Percentiles rank a stretch among this genome's conserved stretches.
These are phyloP conservation scores for Fistulina hepatica DNA, from an alignment of 1,284 basidiomycete species.

Conservation along the genomic window DNA sequence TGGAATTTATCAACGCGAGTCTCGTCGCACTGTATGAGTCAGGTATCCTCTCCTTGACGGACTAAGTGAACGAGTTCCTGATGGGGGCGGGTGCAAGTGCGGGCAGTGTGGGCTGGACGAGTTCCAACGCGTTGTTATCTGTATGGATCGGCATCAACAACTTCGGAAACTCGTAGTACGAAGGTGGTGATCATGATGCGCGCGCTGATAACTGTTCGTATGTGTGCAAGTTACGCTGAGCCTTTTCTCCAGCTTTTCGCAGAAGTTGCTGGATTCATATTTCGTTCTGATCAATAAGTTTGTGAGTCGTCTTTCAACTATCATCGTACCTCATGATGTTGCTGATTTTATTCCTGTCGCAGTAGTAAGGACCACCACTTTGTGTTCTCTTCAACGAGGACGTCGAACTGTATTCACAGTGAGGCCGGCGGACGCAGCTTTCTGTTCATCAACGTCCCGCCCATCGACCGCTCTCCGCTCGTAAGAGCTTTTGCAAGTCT, in stretches of 20 bases:
- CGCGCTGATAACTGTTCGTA: constrained; percentile 20
- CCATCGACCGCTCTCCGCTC: constrained; percentile 19
- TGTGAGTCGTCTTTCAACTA: constrained; percentile 24
- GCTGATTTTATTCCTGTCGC: background rate
- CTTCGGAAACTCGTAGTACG: constrained; percentile 41
- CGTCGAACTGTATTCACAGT: constrained; percentile 3
- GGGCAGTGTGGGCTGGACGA: constrained; percentile 39
- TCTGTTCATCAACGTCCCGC: constrained; percentile 23
- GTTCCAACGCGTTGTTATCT: constrained; percentile 40
- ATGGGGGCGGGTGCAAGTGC: no score
- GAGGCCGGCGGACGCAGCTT: constrained; percentile 16
- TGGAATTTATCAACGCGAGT: constrained; percentile 40
- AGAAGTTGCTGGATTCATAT: constrained; percentile 38
- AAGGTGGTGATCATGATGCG: constrained; percentile 36
- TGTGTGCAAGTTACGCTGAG: background rate
- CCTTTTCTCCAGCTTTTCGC: constrained; percentile 32
- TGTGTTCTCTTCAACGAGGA: no score
- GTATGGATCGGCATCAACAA: constrained; percentile 56
- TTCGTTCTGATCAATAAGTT: constrained; percentile 45
- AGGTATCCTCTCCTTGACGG: constrained; percentile 39
- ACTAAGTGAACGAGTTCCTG: constrained; percentile 46
- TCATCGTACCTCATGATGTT: no score
- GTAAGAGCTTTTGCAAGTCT: constrained; percentile 9
- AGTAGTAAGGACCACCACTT: constrained; percentile 8
- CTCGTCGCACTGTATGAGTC: constrained; percentile 40